Base-by-base conservation (phyloP, 805 yeast species). In the Starmerella ratchasimensis region DNA sequence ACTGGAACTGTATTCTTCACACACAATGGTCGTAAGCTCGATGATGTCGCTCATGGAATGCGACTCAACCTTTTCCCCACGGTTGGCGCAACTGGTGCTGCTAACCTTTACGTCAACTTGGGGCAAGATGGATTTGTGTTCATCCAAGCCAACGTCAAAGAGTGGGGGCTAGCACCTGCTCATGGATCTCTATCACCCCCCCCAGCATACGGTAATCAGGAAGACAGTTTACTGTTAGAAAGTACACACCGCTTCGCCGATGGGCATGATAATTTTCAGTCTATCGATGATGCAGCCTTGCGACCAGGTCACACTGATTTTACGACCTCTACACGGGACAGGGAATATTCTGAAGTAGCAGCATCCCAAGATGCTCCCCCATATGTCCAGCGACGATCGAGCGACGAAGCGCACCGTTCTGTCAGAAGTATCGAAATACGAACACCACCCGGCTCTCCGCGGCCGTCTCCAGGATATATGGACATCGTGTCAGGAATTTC, bases 141-240 rank as follows among this genome's bases (percentile, higher is more conserved):
- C 53, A 81, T 86, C 34, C 95, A 86, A 54, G 95, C 82, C 2
- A 83, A 84, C 54, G 94, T 86, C 27, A 84, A 84, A 55, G 83
- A 80, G 55, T 84, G 95, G 95, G 94, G 94, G 5, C 77, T 79
- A 51, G 94, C 93, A n/a, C 88, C 90, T 3, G 67, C 78, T 28
- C 80, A 77, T 47, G 98, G 97, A 1, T 71, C 68, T 34, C 78
- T 84, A 41, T 78, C 93, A 3, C 93, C 97, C 4, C 94, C 97
- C 3, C 98, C 98, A 1, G 77, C 90, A 8, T 88, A 88, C 59
- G 80, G 81, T 34, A 72, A 76, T 40, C 84, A 76, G 51, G 74
- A 72, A 31, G 75, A 75, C 33, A 94, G 86, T 54, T 73, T 84
- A 3, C 58, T 88, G 37, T 60, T 88, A 13, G 49, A 43, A 15